Conservation (phyloP, 2,329 filamentous ascomycete genomes). For the Colletotrichum trifolii region DNA sequence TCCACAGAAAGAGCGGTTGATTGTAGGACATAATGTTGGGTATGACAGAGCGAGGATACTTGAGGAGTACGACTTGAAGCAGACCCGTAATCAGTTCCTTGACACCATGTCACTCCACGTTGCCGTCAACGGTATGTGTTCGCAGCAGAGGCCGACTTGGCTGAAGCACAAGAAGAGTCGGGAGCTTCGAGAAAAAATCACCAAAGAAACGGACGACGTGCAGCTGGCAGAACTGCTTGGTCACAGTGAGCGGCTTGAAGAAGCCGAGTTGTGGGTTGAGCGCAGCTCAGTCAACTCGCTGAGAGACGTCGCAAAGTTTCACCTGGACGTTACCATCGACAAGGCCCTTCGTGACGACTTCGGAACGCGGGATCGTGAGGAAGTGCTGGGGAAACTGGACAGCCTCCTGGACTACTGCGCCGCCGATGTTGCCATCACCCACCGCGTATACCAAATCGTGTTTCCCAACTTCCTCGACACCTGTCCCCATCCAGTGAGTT, state of each 20-base stretch:
- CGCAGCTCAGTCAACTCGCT: slow-evolving; percentile 95
- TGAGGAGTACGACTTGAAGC: slow-evolving; percentile 88
- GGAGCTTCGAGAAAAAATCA: slow-evolving; percentile 83
- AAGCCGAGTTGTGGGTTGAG: slow-evolving; percentile 96
- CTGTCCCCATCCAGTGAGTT: slow-evolving; percentile 97
- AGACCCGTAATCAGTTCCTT: slow-evolving; percentile 86
- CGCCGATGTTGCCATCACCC: slow-evolving; percentile 91
- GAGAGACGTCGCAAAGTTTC: slow-evolving; percentile 95
- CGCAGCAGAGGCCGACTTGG: slow-evolving; percentile 94
- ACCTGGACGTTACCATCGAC: slow-evolving; percentile 90
- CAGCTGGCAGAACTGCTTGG: slow-evolving; percentile 79
- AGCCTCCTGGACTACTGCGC: slow-evolving; percentile 94
- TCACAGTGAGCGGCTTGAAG: slow-evolving; percentile 77
- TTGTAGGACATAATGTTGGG: slow-evolving; percentile 95
- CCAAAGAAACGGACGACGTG: slow-evolving; percentile 75
- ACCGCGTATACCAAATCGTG: slow-evolving; percentile 92
- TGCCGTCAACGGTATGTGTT: slow-evolving; percentile 99
- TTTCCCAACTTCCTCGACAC: slow-evolving; percentile 89
- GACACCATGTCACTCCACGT: slow-evolving; percentile 99
- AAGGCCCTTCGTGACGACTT: slow-evolving; percentile 90
- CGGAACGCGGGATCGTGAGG: slow-evolving; percentile 79
- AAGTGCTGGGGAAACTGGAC: slow-evolving; percentile 78
- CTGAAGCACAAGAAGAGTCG: slow-evolving; percentile 94
- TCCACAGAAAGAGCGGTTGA: slow-evolving; percentile 75
- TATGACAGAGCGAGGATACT: slow-evolving; percentile 89